These are phyloP conservation scores for Lasiodiplodia sp. DNA, from an alignment of 2,329 filamentous ascomycete genomes.

Conservation along the genomic window DNA sequence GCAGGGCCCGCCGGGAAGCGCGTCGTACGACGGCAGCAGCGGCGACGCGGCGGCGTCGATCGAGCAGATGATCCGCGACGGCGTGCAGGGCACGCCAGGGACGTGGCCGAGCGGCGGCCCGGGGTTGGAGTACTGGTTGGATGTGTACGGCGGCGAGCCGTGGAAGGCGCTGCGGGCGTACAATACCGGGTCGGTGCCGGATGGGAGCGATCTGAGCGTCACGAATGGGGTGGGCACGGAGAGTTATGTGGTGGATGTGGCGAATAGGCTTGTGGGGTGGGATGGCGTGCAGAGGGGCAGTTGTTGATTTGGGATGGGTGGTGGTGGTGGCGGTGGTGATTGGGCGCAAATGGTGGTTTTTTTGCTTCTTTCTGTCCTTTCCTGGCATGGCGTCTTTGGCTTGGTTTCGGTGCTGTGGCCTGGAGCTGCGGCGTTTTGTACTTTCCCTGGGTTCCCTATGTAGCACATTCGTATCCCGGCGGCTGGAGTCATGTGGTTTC, in stretches of 20 bases:
- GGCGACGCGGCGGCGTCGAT: constrained; percentile 30
- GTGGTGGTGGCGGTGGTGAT: background rate
- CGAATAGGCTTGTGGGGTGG: constrained; percentile 38
- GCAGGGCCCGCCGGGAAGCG: constrained; percentile 31
- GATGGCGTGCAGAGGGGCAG: constrained; percentile 26
- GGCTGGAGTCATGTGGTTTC: background rate
- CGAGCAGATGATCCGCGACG: constrained; percentile 34
- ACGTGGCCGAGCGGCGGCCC: constrained; percentile 28
- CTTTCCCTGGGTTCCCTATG: background rate
- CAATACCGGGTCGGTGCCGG: constrained; percentile 27
- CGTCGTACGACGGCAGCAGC: constrained; percentile 25
- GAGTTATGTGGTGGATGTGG: constrained; percentile 35
- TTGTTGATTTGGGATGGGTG: background rate
- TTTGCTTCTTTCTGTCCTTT: background rate
- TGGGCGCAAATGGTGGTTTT: background rate
- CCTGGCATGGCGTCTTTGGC: background rate
- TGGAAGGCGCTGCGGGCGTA: constrained; percentile 33
- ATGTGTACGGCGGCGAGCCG: constrained; percentile 17
- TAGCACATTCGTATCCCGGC: background rate
- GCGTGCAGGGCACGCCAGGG: constrained; percentile 30
- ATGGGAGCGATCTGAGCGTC: constrained; percentile 22
- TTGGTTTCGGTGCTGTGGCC: background rate
- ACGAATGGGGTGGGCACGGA: constrained; percentile 20
- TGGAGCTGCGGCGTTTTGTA: background rate
- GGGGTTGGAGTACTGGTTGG: constrained; percentile 28